Conservation (phyloP, 768 basidiomycete genomes). For the Kwoniella europaea region DNA sequence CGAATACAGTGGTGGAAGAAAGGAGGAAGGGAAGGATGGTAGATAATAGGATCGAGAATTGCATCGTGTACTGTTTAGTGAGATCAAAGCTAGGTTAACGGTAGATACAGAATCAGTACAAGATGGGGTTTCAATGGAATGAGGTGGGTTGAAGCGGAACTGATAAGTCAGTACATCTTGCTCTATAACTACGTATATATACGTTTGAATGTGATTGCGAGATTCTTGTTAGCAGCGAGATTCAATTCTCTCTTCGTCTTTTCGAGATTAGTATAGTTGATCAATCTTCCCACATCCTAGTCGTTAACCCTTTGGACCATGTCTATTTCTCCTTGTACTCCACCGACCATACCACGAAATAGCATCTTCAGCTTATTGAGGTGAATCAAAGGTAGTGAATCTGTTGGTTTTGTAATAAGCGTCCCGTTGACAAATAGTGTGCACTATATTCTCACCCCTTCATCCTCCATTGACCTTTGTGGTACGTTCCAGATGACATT, state of each 20-base stretch:
- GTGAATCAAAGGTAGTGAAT: neutral
- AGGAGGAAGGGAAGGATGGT: neutral
- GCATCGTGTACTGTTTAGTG: neutral
- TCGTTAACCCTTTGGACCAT: neutral
- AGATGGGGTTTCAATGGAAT: too few species aligned
- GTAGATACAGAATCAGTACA: too few species aligned
- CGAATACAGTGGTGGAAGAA: neutral
- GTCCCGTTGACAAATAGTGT: too few species aligned
- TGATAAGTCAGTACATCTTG: too few species aligned
- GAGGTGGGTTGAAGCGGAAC: too few species aligned
- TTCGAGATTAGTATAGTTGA: neutral
- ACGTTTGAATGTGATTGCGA: too few species aligned
- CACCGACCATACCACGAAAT: neutral
- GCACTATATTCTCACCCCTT: neutral
- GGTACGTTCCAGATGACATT: neutral
- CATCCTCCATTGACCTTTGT: neutral
- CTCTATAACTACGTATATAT: too few species aligned
- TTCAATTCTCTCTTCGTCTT: neutral
- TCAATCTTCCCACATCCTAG: neutral
- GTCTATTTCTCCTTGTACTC: neutral
- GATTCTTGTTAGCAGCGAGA: too few species aligned
- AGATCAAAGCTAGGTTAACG: too few species aligned
- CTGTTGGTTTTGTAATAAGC: too few species aligned
- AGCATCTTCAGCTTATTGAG: neutral
- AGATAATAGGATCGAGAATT: neutral